Conservation (phyloP, 73 alveolate genomes). For the Paramecium caudatum region DNA sequence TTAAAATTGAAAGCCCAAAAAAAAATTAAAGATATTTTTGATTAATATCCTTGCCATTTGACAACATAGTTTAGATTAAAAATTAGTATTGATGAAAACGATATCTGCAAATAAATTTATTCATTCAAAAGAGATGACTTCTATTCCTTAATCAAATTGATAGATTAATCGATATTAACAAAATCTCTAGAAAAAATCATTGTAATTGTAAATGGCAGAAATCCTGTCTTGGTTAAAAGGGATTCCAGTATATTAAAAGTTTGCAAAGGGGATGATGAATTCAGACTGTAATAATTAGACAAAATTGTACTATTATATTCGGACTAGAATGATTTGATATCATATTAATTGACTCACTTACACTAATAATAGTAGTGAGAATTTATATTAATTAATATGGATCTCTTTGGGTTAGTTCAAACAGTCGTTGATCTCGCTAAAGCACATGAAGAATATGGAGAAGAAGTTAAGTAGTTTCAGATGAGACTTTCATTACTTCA, state of each 20-base stretch:
- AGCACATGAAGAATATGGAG: slow-evolving; percentile 44
- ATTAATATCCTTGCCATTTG: neutral
- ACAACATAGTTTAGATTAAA: neutral
- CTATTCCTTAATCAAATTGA: too few species aligned
- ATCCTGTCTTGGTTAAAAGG: too few species aligned
- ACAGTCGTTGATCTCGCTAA: slow-evolving; percentile 50
- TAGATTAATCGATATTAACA: too few species aligned
- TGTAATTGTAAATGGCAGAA: too few species aligned
- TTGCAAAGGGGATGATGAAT: too few species aligned
- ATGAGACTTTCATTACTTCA: neutral
- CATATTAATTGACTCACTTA: slow-evolving; percentile 9
- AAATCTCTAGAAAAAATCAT: too few species aligned
- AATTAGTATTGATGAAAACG: neutral
- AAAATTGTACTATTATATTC: too few species aligned
- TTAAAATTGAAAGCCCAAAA: neutral
- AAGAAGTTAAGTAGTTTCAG: slow-evolving; percentile 19
- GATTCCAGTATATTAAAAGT: too few species aligned
- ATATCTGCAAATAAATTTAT: too few species aligned
- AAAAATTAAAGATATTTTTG: neutral
- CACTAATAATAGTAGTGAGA: slow-evolving; percentile 46
- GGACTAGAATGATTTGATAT: too few species aligned
- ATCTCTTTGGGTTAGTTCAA: slow-evolving; percentile 46
- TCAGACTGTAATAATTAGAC: too few species aligned
- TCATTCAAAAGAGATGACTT: too few species aligned
- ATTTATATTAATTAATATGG: slow-evolving; percentile 54